These are phyloP conservation scores for Phialophora chinensis DNA, from an alignment of 2,329 filamentous ascomycete species.

Conservation along the genomic window DNA sequence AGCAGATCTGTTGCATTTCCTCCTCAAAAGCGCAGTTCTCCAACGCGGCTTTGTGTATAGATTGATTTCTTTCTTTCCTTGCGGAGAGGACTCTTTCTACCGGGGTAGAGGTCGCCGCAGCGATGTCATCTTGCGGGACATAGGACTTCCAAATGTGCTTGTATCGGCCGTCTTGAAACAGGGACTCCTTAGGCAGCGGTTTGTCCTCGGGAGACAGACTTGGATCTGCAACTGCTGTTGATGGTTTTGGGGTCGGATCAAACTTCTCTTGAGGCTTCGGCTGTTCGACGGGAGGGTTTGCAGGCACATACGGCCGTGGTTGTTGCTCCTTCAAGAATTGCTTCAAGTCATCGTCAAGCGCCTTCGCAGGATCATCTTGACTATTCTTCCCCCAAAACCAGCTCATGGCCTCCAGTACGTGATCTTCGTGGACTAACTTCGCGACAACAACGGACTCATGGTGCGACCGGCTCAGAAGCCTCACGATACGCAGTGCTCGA, in stretches of 20 bases:
- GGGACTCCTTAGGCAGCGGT: constrained; percentile 54
- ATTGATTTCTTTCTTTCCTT: constrained; percentile 80
- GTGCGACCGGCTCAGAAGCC: neutral
- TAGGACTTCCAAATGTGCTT: constrained; percentile 95
- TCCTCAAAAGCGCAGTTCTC: constrained; percentile 95
- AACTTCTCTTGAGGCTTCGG: constrained; percentile 30
- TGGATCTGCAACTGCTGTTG: constrained; percentile 35
- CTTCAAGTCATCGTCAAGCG: constrained; percentile 81
- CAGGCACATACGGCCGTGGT: constrained; percentile 68
- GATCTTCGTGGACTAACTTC: neutral
- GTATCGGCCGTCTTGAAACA: constrained; percentile 73
- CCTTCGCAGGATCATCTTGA: constrained; percentile 68
- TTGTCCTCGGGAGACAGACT: constrained; percentile 38
- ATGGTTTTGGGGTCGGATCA: constrained; percentile 36
- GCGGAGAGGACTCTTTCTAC: constrained; percentile 82
- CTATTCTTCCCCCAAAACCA: constrained; percentile 65
- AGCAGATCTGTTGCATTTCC: constrained; percentile 81
- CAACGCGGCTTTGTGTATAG: constrained; percentile 79
- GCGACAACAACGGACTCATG: neutral
- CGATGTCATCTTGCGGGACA: constrained; percentile 71
- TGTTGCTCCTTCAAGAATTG: constrained; percentile 86
- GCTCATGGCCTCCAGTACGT: constrained; percentile 55
- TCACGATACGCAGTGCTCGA: neutral
- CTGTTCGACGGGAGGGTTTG: constrained; percentile 42
- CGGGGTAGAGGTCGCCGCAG: constrained; percentile 72